Evolutionary conservation across 192 early-diverging fungal species (phyloP), one percentile per base, ranked within the genome.

Genomic region (Gigaspora rosea): DNA sequence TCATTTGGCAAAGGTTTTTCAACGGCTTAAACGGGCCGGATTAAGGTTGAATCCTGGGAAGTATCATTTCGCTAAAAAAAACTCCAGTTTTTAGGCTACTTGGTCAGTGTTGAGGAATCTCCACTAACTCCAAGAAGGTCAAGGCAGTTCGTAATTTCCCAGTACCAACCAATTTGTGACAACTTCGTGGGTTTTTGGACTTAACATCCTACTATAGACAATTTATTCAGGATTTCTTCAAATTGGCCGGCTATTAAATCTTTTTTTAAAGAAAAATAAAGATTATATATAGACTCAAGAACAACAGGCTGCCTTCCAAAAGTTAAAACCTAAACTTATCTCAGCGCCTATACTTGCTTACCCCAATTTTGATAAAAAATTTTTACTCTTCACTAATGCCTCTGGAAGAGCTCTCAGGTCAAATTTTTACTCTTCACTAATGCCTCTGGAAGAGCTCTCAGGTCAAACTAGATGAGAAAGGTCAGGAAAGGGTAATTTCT

Each of bases 41-140:
- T 47, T 78, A 48, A 56, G 57, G 4, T 18, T 57, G 0, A 77
- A 77, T 18, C 20, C 18, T 13, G 27, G 47, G 6, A 78, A 78
- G 8, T 70, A 49, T 16, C 27, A 78, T 10, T 78, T 78, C 16
- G 77, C 22, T 0, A 32, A 51, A 46, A 20, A 47, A 12, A 50
- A 78, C 7, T 78, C 0, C 20, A 47, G 3, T 73, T 71, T 22
- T 46, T 78, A 1, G 78, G 71, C 52, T 67, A 78, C 51, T n/a
- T 78, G 1, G 33, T 78, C 6, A 33, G 49, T 0, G 35, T 8
- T n/a, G 77, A 0, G 77, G 77, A 61, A 4, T 78, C 1, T 65
- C 32, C 8, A 10, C 69, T 46, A n/a, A 73, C 12, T 48, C 68
- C 5, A 9, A 63, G 8, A 80, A 77, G 33, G 65, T 77, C 0